A percentile compares a stretch with the other conserved stretches of the same genome.
phyloP scores from a whole-genome alignment of 2,329 filamentous ascomycete species.

The Sphaerulina vaccinii region DNA sequence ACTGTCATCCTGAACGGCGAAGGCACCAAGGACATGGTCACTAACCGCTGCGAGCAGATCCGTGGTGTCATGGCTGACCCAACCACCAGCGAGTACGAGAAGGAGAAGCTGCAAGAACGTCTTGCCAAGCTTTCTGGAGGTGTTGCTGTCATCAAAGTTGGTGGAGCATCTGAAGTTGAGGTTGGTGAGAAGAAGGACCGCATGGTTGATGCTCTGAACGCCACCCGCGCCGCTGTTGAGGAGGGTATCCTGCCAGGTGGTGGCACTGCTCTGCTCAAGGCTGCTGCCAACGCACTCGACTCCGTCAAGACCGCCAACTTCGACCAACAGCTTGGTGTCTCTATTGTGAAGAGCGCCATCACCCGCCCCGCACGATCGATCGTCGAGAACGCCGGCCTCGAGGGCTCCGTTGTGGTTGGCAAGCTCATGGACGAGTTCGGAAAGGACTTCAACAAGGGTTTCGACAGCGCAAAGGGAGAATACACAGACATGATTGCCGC shows the following conservation, averaged over 20 bases:
- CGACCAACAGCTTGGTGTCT: slow-evolving; percentile 97
- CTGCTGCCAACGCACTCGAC: slow-evolving; percentile 80
- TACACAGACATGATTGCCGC: slow-evolving; percentile 98
- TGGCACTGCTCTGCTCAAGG: slow-evolving; percentile 97
- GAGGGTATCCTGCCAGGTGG: slow-evolving; percentile 98
- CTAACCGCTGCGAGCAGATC: slow-evolving; percentile 98
- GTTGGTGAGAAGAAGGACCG: slow-evolving; percentile 99
- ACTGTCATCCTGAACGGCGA: slow-evolving; percentile 98
- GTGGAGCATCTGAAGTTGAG: slow-evolving; percentile 95
- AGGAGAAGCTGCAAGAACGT: slow-evolving; percentile 99
- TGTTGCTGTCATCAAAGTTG: slow-evolving; percentile 99
- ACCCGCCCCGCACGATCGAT: slow-evolving; percentile 92
- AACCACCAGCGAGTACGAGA: slow-evolving; percentile 96
- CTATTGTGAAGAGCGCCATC: slow-evolving; percentile 97
- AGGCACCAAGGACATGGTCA: slow-evolving; percentile 87
- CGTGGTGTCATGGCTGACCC: slow-evolving; percentile 93
- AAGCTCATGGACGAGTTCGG: slow-evolving; percentile 96
- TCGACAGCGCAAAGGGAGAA: slow-evolving; percentile 93
- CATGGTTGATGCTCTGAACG: slow-evolving; percentile 96
- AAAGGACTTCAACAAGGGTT: slow-evolving; percentile 95
- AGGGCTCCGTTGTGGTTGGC: slow-evolving; percentile 94
- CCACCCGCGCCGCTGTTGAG: slow-evolving; percentile 96
- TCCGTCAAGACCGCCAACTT: slow-evolving; percentile 90
- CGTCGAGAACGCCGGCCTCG: slow-evolving; percentile 94
- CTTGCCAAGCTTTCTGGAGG: slow-evolving; percentile 98